Base-by-base conservation (phyloP, 108 stramenopile genomes). In the Nitzschia sp. region DNA sequence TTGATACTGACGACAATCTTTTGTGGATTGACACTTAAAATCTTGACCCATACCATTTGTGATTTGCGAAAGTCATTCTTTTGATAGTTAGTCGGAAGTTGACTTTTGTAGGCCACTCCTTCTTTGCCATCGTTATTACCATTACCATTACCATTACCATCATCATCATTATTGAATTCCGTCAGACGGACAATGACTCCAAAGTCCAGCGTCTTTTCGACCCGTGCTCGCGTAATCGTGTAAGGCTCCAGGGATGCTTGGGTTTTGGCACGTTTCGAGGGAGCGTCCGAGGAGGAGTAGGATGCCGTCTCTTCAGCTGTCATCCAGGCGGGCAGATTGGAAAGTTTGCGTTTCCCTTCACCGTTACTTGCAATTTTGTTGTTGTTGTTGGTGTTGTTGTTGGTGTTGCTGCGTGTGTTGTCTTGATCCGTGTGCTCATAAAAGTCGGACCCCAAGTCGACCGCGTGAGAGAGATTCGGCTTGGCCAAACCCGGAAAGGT, bases 251-350 rank as follows among this genome's bases (percentile, higher is more conserved):
- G 35, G 15, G 21, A 29, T 27, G 56, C 47, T 2, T 67, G n/a
- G 15, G 79, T 41, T 32, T 61, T 54, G 25, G 53, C 50, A 32
- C 65, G 56, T 67, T 77, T 77, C 58, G 53, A 33, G 11, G 23
- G 69, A 63, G 32, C 80, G 38, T 68, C 58, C 16, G 3, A 17
- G 22, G 41, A 9, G 53, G 25, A n/a, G 15, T 35, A 30, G 2
- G 25, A 19, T 30, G n/a, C 29, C 34, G 23, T 61, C 34, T 75
- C 61, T 17, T 68, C 38, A 26, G 70, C 72, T 9, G 93, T 94
- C 93, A 95, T 95, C 93, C 93, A 95, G 3, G 89, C 84, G 13
- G 93, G 93, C 26, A 95, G 60, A 77, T 95, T 95, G n/a, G 87
- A 87, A 13, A 84, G 66, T 23, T 80, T 71, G 13, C 84, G 74